phyloP scores from a whole-genome alignment of 352 stramenopile genomes.

The Stramenopiles sp. region DNA sequence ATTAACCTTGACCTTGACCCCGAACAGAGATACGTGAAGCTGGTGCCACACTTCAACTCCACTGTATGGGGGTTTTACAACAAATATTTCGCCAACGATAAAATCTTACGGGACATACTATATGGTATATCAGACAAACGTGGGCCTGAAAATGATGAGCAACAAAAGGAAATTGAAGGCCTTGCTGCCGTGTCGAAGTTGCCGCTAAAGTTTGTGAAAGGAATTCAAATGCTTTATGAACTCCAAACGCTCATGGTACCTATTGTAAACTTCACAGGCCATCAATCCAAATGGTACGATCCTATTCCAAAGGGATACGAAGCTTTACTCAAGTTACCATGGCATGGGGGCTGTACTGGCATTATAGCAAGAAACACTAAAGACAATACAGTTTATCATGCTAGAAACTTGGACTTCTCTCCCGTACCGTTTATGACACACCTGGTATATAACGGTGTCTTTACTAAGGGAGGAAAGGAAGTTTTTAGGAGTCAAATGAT shows the following conservation, averaged over 20 bases:
- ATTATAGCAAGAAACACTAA: constrained; percentile 7
- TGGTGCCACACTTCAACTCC: not conserved
- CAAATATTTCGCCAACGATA: constrained; percentile 7
- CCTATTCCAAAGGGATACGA: not conserved
- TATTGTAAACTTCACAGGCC: constrained; percentile 4
- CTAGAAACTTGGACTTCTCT: not conserved
- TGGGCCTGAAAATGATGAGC: constrained; percentile 9
- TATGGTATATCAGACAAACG: constrained; percentile 4
- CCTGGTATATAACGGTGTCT: not conserved
- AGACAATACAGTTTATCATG: constrained; percentile 3
- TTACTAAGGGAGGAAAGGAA: constrained; percentile 5
- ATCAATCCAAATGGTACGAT: not conserved
- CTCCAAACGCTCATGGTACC: constrained; percentile 7
- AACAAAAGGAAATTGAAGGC: constrained; percentile 10
- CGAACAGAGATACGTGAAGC: not conserved
- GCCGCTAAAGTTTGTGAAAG: constrained; percentile 6
- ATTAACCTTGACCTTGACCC: constrained; percentile 2
- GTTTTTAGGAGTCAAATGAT: constrained; percentile 3
- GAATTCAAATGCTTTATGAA: constrained; percentile 10
- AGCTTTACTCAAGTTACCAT: not conserved
- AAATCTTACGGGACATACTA: not conserved
- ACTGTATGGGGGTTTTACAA: constrained; percentile 11
- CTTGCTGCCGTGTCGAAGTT: not conserved
- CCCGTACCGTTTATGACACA: not conserved
- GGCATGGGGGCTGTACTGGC: not conserved